phyloP scores from a whole-genome alignment of 2,329 filamentous ascomycete species.

The Cercospora berteroae region DNA sequence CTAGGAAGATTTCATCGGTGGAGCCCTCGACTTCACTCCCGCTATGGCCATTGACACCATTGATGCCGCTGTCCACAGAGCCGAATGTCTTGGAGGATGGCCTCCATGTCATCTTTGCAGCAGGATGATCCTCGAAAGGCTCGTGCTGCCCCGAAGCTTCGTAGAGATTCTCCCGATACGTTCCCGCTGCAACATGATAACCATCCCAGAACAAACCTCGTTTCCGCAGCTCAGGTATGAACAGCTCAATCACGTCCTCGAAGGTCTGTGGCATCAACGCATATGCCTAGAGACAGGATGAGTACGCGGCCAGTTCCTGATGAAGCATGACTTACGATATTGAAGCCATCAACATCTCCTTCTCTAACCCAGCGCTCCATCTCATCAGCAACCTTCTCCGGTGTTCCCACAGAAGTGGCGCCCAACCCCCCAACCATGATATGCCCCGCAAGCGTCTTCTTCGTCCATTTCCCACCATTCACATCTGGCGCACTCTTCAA shows the following conservation, averaged over 20 bases:
- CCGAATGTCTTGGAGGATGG: constrained; percentile 15
- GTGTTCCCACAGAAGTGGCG: constrained; percentile 62
- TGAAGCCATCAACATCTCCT: constrained; percentile 72
- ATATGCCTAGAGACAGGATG: constrained; percentile 49
- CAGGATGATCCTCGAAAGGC: constrained; percentile 54
- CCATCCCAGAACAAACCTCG: constrained; percentile 59
- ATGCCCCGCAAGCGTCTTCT: constrained; percentile 66
- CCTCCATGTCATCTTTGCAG: constrained; percentile 47
- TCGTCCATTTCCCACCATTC: constrained; percentile 63
- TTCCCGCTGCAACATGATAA: constrained; percentile 56
- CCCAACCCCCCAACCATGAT: constrained; percentile 67
- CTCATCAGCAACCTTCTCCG: constrained; percentile 63
- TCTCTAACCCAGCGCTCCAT: constrained; percentile 67
- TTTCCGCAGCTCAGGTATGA: constrained; percentile 62
- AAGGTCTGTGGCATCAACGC: constrained; percentile 67
- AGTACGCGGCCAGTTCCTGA: not conserved
- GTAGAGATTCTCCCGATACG: constrained; percentile 62
- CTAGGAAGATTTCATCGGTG: constrained; percentile 12
- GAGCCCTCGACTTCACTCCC: not conserved
- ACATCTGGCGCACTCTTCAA: constrained; percentile 58
- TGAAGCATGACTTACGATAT: constrained; percentile 55
- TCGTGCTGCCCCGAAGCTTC: constrained; percentile 51
- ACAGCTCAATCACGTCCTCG: constrained; percentile 63
- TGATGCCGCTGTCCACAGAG: not conserved
- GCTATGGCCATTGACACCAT: not conserved